Evolutionary conservation across 2,329 filamentous ascomycete genomes (phyloP).

Genomic region (Fusarium redolens): DNA sequence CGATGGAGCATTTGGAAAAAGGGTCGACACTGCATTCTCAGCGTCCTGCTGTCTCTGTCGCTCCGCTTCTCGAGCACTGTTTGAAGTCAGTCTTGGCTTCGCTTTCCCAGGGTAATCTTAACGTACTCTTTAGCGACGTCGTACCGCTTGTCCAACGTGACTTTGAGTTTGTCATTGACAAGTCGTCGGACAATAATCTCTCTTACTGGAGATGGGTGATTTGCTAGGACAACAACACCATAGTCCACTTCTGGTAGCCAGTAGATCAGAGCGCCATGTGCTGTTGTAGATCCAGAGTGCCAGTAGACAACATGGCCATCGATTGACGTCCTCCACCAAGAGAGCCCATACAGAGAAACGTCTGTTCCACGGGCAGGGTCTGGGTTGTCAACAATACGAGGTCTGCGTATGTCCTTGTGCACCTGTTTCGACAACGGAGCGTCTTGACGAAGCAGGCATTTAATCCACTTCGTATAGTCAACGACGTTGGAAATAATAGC

Average conservation of each 20-base stretch:
- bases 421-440: conserved; percentile 40
- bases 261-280: conserved; percentile 45
- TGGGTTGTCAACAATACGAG: conserved; percentile 47
- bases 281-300: conserved; percentile 47
- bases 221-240: conserved; percentile 51
- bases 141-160: conserved; percentile 36
- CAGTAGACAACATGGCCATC: conserved; percentile 45
- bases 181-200: conserved; percentile 45
- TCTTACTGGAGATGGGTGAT: conserved; percentile 54
- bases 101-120: neutral
- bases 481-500: conserved; percentile 58
- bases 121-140: conserved; percentile 38
- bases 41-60: conserved; percentile 15
- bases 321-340: conserved; percentile 45
- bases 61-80: neutral
- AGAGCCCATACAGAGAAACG: conserved; percentile 45
- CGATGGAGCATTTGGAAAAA: neutral
- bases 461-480: conserved; percentile 65
- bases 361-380: conserved; percentile 25
- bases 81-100: neutral
- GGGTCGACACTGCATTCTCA: neutral
- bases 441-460: conserved; percentile 54
- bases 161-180: conserved; percentile 46
- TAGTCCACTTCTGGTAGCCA: conserved; percentile 50
- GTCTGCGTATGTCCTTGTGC: conserved; percentile 47